A percentile compares a stretch with the other conserved stretches of the same genome.
Evolutionary conservation across 2,329 filamentous ascomycete species (phyloP).

Genomic region (Diaporthe ilicicola): DNA sequence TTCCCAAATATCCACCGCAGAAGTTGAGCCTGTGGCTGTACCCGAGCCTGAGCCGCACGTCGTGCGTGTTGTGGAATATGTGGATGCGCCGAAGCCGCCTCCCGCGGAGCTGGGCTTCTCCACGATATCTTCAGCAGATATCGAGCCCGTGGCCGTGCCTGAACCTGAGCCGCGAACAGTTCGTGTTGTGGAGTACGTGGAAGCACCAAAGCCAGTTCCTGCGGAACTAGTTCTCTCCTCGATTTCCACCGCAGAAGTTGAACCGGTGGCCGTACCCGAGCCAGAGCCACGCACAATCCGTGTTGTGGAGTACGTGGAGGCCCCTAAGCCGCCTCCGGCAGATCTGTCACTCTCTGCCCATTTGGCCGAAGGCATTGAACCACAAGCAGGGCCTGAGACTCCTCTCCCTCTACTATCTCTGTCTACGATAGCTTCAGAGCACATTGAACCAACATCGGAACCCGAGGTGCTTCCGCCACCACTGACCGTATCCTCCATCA

Average conservation of each 20-base stretch:
- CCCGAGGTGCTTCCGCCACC: conserved; percentile 23
- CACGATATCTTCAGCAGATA: conserved; percentile 32
- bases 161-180: conserved; percentile 32
- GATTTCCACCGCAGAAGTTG: conserved; percentile 35
- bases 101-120: conserved; percentile 37
- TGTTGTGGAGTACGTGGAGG: conserved; percentile 33
- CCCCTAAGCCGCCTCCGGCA: conserved; percentile 31
- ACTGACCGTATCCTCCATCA: conserved; percentile 34
- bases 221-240: conserved; percentile 37
- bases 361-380: conserved; percentile 47
- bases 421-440: conserved; percentile 35
- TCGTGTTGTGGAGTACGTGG: conserved; percentile 34
- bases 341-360: conserved; percentile 45
- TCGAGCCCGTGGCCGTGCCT: conserved; percentile 30
- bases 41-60: conserved; percentile 33
- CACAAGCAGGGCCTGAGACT: conserved; percentile 41
- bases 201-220: conserved; percentile 28
- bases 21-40: conserved; percentile 33
- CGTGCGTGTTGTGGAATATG: conserved; percentile 34
- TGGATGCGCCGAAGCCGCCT: conserved; percentile 28
- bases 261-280: conserved; percentile 31
- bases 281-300: conserved; percentile 31
- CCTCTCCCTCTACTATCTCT: conserved; percentile 32
- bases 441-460: conserved; percentile 39
- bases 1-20: conserved; percentile 30